phyloP scores from a whole-genome alignment of 257 asterid species.

The Plantago elongata region DNA sequence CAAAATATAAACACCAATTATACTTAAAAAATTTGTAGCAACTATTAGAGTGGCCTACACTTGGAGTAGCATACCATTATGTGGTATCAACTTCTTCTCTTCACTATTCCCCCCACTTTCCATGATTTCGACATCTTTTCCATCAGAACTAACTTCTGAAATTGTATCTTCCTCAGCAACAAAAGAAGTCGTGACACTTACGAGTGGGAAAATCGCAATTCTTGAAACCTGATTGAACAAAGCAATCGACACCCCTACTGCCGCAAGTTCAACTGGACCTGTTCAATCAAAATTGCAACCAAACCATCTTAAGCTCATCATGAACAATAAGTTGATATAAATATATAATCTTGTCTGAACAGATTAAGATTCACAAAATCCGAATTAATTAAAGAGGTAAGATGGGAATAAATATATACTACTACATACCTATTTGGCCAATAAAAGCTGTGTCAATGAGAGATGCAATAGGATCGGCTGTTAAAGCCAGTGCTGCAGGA shows the following conservation, averaged over 20 bases:
- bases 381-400: background rate
- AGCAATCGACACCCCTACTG: constrained; percentile 72
- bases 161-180: constrained; percentile 64
- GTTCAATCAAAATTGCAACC: background rate
- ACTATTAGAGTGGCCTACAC: background rate
- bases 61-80: constrained; percentile 27
- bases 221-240: constrained; percentile 65
- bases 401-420: constrained; percentile 28
- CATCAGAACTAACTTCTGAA: constrained; percentile 10
- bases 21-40: background rate
- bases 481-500: constrained; percentile 74
- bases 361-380: background rate
- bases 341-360: background rate
- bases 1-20: background rate
- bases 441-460: constrained; percentile 69
- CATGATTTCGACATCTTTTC: constrained; percentile 25
- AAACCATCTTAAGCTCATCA: background rate
- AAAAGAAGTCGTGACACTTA: constrained; percentile 65
- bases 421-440: constrained; percentile 65
- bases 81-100: constrained; percentile 41
- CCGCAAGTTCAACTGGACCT: constrained; percentile 68
- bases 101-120: constrained; percentile 35
- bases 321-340: background rate
- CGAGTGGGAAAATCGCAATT: constrained; percentile 65
- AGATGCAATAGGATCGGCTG: constrained; percentile 91